These are phyloP conservation scores for Acanthamoeba triangularis DNA, from an alignment of 208 protist genomes.

Conservation along the genomic window DNA sequence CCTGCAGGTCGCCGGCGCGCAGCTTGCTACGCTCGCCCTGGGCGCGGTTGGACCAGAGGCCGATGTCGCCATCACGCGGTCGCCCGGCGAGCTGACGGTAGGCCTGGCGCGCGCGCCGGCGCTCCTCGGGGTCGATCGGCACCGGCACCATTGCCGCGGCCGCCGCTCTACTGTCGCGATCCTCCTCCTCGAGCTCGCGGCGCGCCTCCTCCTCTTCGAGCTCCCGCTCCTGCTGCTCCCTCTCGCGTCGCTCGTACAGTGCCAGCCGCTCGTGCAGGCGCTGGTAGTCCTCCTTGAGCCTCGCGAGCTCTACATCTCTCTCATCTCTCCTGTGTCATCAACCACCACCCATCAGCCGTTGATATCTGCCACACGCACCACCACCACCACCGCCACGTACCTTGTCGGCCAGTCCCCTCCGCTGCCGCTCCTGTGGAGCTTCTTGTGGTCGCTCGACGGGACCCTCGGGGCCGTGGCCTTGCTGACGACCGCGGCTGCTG, in stretches of 20 bases:
- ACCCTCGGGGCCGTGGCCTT: neutral
- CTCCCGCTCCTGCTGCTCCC: neutral
- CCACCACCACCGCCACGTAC: too few species aligned
- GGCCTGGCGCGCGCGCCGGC: neutral
- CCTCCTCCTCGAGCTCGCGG: neutral
- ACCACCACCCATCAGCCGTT: neutral
- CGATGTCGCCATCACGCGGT: neutral
- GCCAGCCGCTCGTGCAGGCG: neutral
- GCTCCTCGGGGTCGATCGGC: neutral
- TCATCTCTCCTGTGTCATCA: neutral
- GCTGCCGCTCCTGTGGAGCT: neutral
- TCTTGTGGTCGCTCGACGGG: neutral
- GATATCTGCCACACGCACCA: neutral
- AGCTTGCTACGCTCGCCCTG: neutral
- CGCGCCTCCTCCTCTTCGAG: neutral
- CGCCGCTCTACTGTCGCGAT: neutral
- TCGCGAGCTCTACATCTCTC: neutral
- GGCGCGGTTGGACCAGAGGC: neutral
- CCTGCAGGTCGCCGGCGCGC: neutral
- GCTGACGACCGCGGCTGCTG: neutral
- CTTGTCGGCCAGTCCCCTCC: too few species aligned
- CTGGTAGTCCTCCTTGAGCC: slow-evolving; percentile 9
- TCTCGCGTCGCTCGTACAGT: neutral
- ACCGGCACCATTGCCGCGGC: neutral
- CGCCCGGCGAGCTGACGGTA: neutral